These are phyloP conservation scores for Malus hybrid DNA, from an alignment of 331 rosid genomes.

Conservation along the genomic window DNA sequence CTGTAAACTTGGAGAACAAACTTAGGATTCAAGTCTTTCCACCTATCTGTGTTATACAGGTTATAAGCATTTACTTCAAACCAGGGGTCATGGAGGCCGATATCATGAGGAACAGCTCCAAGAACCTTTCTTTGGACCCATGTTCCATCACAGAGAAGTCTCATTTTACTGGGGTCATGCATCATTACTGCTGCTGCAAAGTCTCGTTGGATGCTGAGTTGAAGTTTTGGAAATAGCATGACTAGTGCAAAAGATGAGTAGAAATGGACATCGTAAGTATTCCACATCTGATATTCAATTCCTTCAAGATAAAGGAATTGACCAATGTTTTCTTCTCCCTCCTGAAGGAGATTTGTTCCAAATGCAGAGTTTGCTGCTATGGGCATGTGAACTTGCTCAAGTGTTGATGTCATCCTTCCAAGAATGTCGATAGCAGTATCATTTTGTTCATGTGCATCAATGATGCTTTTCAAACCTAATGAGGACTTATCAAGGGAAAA, in stretches of 20 bases:
- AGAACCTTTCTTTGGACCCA: slow-evolving; percentile 79
- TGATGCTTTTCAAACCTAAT: slow-evolving; percentile 25
- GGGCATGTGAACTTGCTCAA: slow-evolving; percentile 42
- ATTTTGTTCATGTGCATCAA: slow-evolving; percentile 27
- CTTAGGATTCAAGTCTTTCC: slow-evolving; percentile 98
- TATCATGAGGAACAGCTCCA: slow-evolving; percentile 98
- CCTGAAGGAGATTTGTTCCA: slow-evolving; percentile 76
- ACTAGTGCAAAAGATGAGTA: slow-evolving; percentile 80
- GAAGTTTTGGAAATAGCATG: slow-evolving; percentile 85
- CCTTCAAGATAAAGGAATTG: slow-evolving; percentile 93
- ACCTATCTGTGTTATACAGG: slow-evolving; percentile 75
- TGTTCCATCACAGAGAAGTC: slow-evolving; percentile 48
- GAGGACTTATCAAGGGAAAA: slow-evolving; percentile 59
- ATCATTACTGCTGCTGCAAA: slow-evolving; percentile 96
- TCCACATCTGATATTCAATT: slow-evolving; percentile 91
- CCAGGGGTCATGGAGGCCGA: slow-evolving; percentile 89
- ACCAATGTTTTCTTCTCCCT: slow-evolving; percentile 91
- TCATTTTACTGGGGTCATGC: slow-evolving; percentile 85
- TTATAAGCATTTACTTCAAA: slow-evolving; percentile 89
- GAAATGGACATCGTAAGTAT: slow-evolving; percentile 85
- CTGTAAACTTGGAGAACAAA: slow-evolving; percentile 94
- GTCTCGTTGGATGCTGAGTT: slow-evolving; percentile 94
- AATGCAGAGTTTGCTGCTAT: slow-evolving; percentile 57
- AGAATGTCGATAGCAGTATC: slow-evolving; percentile 76
- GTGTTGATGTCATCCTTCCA: slow-evolving; percentile 61